phyloP scores from a whole-genome alignment of 2,329 filamentous ascomycete genomes.

The Cryphonectria japonica region DNA sequence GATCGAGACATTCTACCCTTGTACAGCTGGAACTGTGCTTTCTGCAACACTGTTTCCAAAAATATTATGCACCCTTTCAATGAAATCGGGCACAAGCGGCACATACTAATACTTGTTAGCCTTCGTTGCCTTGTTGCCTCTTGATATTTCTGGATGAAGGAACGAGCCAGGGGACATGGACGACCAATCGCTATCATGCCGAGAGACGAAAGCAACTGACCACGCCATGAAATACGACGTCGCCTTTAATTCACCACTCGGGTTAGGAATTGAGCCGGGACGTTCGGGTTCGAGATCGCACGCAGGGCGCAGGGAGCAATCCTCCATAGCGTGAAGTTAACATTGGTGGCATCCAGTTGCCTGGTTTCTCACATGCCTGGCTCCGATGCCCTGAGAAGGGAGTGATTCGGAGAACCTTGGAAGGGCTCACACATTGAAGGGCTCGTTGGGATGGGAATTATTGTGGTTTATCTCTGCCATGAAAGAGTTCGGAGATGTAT shows the following conservation, averaged over 20 bases:
- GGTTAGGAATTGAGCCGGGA: not conserved
- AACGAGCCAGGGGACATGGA: not conserved
- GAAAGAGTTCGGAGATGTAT: not conserved
- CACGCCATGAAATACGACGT: not conserved
- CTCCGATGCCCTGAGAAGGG: not conserved
- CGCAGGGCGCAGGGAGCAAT: not conserved
- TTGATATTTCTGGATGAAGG: not conserved
- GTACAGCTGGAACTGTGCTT: not conserved
- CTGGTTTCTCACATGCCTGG: not conserved
- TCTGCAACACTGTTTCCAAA: not conserved
- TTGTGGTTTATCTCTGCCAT: not conserved
- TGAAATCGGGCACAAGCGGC: not conserved
- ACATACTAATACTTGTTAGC: not conserved
- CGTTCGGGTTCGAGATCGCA: not conserved
- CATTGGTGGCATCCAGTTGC: not conserved
- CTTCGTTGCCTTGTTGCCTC: not conserved
- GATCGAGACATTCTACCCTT: not conserved
- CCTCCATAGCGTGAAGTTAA: not conserved
- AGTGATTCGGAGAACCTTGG: not conserved
- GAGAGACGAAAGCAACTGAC: not conserved
- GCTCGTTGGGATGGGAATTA: not conserved
- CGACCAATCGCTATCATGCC: not conserved
- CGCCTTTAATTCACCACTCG: not conserved
- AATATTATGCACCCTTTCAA: not conserved
- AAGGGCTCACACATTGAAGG: not conserved